Evolutionary conservation across 352 stramenopile species (phyloP), one percentile per base, ranked within the genome.

Genomic region (Phytophthora cajani): DNA sequence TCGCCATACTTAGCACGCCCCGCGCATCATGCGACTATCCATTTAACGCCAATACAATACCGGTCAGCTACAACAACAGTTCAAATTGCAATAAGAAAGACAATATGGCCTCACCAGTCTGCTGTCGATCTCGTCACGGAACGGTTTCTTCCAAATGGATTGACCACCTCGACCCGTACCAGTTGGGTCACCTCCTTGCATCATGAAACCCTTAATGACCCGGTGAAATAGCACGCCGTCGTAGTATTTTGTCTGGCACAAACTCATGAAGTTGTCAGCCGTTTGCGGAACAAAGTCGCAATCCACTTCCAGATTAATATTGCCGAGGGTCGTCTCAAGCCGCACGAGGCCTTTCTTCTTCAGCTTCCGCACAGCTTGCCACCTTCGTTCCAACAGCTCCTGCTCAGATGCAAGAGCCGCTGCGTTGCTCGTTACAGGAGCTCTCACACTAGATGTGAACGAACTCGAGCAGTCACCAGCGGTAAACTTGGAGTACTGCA

Each of bases 281-380:
- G 97, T 99, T 50, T 97, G 84, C 19, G 97, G 97, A 19, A 97
- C 96, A 61, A 99, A 97, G 75, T 99, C 96, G 72, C 92, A 98
- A 80, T 99, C 93, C 38, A 99, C 77, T 69, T 97, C 96, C 27
- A 99, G 61, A 64, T 99, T 98, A 38, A 99, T 89, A 56, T 97
- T 87, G 40, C 97, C 98, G 49, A 97, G 69, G 27, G 84, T 98
- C 6, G 97, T 99, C 62, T 97, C 85, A 19, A 99, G 80, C 21
- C 93, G 89, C n/a, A 99, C 97, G 65, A 98, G 98, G 2, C 96
- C 97, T 80, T 99, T 99, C 79, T 98, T 98, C 75, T 98, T 98
- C 58, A 98, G 82, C 40, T 85, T 85, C 44, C 87, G 84, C 30
- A 98, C 82, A 17, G 87, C 75, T n/a, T 90, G 84, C 87, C 92